These are phyloP conservation scores for Luffa acutangula DNA, from an alignment of 306 rosid species.

Conservation along the genomic window DNA sequence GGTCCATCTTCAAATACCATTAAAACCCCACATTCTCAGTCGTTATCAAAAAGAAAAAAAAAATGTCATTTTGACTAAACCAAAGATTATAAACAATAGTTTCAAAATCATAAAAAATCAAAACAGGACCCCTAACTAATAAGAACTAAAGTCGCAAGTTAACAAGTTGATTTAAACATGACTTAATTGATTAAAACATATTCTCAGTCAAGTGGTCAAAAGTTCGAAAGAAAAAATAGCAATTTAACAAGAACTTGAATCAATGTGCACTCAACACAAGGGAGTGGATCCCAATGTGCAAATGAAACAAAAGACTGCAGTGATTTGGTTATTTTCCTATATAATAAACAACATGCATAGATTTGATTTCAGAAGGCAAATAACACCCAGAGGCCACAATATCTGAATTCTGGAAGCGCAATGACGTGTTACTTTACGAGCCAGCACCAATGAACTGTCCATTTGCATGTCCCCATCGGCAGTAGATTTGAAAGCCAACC, in stretches of 20 bases:
- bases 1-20: too few species aligned
- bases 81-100: not conserved
- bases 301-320: not conserved
- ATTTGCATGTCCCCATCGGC: not conserved
- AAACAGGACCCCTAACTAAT: too few species aligned
- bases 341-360: not conserved
- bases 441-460: not conserved
- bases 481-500: not conserved
- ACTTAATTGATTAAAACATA: too few species aligned
- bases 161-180: too few species aligned
- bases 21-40: too few species aligned
- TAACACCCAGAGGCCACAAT: not conserved
- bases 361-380: not conserved
- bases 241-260: not conserved
- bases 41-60: too few species aligned
- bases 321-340: not conserved
- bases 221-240: not conserved
- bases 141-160: not conserved
- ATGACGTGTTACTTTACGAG: constrained; percentile 4
- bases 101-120: not conserved
- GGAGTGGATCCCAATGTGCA: not conserved
- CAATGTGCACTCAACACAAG: not conserved
- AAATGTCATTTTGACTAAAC: too few species aligned
- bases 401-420: not conserved
- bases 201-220: too few species aligned